Percentiles rank a stretch among this genome's conserved stretches.
phyloP scores from a whole-genome alignment of 1,139 yeast species.

The Arxiozyma slooffiae region DNA sequence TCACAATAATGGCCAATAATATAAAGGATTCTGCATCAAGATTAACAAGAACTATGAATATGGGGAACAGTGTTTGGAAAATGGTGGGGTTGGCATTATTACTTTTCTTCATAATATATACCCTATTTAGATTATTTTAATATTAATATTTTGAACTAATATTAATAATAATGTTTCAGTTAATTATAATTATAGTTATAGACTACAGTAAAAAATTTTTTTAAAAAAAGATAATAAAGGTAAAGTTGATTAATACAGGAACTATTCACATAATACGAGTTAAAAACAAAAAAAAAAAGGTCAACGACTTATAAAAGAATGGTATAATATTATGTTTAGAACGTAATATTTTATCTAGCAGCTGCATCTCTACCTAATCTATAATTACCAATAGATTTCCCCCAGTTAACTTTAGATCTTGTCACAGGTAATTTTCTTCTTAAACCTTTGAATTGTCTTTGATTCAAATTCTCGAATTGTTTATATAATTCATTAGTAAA shows the following conservation, averaged over 20 bases:
- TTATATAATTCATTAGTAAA: conserved; percentile 40
- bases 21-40: conserved; percentile 60
- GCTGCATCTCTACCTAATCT: conserved; percentile 79
- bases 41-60: conserved; percentile 48
- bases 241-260: background rate
- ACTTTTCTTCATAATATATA: conserved; percentile 57
- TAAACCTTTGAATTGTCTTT: conserved; percentile 67
- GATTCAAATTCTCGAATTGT: conserved; percentile 65
- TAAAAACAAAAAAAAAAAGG: too few relatives aligned
- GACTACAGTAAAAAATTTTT: background rate
- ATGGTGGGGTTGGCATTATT: conserved; percentile 51
- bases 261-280: too few relatives aligned
- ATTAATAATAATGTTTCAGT: background rate
- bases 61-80: conserved; percentile 49
- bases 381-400: conserved; percentile 82
- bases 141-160: too few relatives aligned
- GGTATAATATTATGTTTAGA: conserved; percentile 8
- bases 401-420: conserved; percentile 89
- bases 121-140: conserved; percentile 47
- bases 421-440: conserved; percentile 90
- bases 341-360: conserved; percentile 31
- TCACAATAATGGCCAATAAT: conserved; percentile 49
- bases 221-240: too few relatives aligned
- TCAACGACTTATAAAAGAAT: too few relatives aligned
- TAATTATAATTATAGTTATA: too few relatives aligned